Conservation (phyloP, 495 filamentous ascomycete genomes). For the Entonaema liquescens region DNA sequence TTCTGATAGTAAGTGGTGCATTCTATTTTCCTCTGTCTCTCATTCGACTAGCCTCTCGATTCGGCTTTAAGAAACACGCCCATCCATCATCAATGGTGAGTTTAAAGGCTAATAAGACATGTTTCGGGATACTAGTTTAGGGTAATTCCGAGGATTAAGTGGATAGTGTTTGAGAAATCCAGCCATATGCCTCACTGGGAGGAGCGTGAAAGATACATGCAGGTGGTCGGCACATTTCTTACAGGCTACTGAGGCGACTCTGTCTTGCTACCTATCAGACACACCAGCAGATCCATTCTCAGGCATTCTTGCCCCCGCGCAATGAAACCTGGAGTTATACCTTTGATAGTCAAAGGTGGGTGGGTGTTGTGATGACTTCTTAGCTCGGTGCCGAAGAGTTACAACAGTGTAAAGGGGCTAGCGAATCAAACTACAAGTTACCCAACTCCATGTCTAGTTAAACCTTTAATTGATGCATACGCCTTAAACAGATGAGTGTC, state of each 20-base stretch:
- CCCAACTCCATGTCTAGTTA: not conserved
- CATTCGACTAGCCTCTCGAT: not conserved
- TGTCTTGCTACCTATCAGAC: not conserved
- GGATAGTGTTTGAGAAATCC: constrained; percentile 55
- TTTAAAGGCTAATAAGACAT: not conserved
- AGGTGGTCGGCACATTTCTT: constrained; percentile 22
- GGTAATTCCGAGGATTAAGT: constrained; percentile 53
- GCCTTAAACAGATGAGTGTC: too few species aligned
- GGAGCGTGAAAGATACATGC: constrained; percentile 52
- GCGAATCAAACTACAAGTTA: not conserved
- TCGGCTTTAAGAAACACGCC: not conserved
- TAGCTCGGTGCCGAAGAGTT: not conserved
- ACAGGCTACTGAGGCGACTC: not conserved
- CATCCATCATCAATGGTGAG: not conserved
- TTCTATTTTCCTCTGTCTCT: not conserved
- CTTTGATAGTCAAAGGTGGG: not conserved
- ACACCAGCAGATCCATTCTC: not conserved
- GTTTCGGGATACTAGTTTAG: constrained; percentile 42
- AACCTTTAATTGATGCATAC: not conserved
- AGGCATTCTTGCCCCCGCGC: not conserved
- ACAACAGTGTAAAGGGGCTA: not conserved
- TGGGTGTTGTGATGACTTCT: not conserved
- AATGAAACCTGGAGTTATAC: not conserved
- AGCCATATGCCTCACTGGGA: constrained; percentile 60
- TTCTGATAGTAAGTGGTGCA: not conserved